Base-by-base conservation (phyloP, 2,329 filamentous ascomycete genomes). In the Stachybotrys elegans region DNA sequence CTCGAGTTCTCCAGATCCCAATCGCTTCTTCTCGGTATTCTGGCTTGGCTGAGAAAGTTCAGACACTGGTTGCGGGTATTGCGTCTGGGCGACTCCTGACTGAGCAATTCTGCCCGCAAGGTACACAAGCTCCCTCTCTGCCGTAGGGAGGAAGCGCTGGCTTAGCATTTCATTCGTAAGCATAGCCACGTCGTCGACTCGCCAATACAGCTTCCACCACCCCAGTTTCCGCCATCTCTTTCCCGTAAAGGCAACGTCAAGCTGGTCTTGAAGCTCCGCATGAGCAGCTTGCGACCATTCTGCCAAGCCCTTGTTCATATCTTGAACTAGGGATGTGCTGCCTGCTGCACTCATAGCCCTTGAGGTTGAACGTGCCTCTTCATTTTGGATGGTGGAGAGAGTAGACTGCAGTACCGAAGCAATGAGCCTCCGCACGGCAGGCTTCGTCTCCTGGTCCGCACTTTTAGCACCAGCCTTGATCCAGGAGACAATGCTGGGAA, bases 171-270 rank as follows among this genome's bases (percentile, higher is more conserved):
- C 86, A 1, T 82, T 80, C 3, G 86, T 83, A 43, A 95, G 82
- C 76, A 92, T 86, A 3, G 82, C 81, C 11, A 96, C 88, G 56
- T 96, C 92, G 59, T 97, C 92, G 20, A 93, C 90, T 17, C 89
- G 82, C 90, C 90, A 95, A 60, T 95, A 90, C 0, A 97, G 76
- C 62, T 95, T 95, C 86, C 89, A 96, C 91, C 92, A 97, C 14
- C 83, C 78, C 4, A 95, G 72, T 50, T 86, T 84, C 21, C 81
- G 78, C 92, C 92, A 96, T 31, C 82, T 75, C 16, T 70, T 75
- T n/a, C 86, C 82, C 0, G 78, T 72, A 54, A 96, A 92, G 0
- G 88, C 90, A 36, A 80, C 68, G 51, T 92, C 85, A 2, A 96
- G 78, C 53, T 90, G 79, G 41, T 85, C 78, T 49, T 89, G 87